Percentiles rank a stretch among this genome's conserved stretches.
These are phyloP conservation scores for Pascua sp. DNA, from an alignment of 1,284 basidiomycete genomes.

Conservation along the genomic window DNA sequence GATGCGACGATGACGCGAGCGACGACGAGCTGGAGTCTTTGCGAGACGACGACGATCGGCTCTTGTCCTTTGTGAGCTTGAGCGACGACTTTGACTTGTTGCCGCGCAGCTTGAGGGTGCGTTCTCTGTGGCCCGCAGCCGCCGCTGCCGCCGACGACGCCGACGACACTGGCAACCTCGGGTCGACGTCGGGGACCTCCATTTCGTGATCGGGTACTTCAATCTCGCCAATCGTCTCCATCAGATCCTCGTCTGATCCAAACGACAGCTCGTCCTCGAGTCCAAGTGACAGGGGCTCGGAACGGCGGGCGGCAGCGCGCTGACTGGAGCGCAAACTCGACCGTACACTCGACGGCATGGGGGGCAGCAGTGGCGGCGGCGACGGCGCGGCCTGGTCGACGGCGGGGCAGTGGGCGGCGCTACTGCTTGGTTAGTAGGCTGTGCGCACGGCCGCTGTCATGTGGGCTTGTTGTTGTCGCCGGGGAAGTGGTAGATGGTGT, in stretches of 20 bases:
- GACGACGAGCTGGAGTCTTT: background rate
- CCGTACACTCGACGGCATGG: conserved; percentile 3
- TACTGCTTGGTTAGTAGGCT: background rate
- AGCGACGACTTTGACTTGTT: background rate
- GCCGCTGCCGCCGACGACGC: background rate
- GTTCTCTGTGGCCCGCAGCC: background rate
- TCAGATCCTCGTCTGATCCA: conserved; percentile 38
- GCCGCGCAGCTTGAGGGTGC: background rate
- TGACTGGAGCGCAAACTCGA: conserved; percentile 11
- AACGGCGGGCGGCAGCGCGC: background rate
- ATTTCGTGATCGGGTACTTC: background rate
- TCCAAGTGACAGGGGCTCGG: conserved; percentile 21
- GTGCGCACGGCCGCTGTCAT: background rate
- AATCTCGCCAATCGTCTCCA: conserved; percentile 36
- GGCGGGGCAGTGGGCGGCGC: background rate
- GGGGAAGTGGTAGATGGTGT: background rate
- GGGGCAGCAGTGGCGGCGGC: background rate
- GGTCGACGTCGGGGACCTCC: background rate
- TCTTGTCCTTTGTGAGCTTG: background rate
- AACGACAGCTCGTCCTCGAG: conserved; percentile 44
- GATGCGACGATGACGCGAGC: conserved; percentile 9
- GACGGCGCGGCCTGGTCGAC: background rate
- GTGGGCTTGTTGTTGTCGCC: no score
- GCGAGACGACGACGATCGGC: background rate
- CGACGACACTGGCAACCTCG: background rate